Evolutionary conservation across 2,329 filamentous ascomycete genomes (phyloP), one percentile per base, ranked within the genome.

Genomic region (Ophiostoma sp.): DNA sequence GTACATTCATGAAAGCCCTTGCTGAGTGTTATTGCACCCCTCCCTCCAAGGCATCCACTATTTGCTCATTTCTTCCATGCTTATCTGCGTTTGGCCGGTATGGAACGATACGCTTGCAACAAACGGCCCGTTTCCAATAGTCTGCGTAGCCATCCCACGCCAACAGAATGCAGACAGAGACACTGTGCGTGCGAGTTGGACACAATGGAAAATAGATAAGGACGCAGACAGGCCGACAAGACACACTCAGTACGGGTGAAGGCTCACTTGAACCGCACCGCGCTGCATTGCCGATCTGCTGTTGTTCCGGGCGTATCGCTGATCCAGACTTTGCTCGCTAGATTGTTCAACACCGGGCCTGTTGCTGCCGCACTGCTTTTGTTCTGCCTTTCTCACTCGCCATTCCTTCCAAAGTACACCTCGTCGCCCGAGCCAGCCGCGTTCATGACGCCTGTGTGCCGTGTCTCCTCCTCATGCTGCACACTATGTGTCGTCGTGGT

Each of bases 111-210:
- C n/a, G 52, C 23, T 23, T 33, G 23, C 44, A 54, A 60, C 39
- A 67, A 35, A 70, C 48, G 68, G 68, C 64, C 64, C 68, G 64
- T 70, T 70, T 70, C 57, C 48, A 52, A 15, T 11, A 67, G 27
- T 33, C 36, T 52, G 36, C 36, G 13, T 36, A 67, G 27, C 27
- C 52, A 35, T 64, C 48, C 64, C 48, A 60, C 35, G 48, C 44
- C 13, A 4, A n/a, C 23, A 48, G 17, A 48, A 20, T 48, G 17
- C 20, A 48, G 20, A 48, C 5, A 1, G 4, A n/a, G 44, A 48
- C 17, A 41, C 6, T 17, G 23, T 48, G 17, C 20, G 20, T 15
- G 11, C 44, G 13, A 41, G 39, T 4, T 41, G 15, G 39, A 41
- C 39, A 41, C 39, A 41, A 41, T 41, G 13, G 33, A 35, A 44